Conservation (phyloP, 2,329 filamentous ascomycete genomes). For the Cadophora gregata region DNA sequence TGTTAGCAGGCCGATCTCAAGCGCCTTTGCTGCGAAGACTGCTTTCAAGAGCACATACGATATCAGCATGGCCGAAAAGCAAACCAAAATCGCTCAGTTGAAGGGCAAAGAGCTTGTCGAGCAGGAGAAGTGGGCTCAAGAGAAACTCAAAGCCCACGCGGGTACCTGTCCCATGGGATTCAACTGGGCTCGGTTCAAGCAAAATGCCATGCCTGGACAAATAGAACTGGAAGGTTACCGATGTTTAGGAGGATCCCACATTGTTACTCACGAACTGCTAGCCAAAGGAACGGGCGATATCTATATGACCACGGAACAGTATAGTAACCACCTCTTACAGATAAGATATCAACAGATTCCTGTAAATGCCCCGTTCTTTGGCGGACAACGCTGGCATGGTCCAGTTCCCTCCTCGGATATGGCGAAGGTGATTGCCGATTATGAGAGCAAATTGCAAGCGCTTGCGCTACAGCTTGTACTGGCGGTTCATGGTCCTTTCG, state of each 20-base stretch:
- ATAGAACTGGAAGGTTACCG: background rate
- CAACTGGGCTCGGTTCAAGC: background rate
- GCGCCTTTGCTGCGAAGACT: background rate
- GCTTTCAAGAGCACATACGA: background rate
- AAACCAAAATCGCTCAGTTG: background rate
- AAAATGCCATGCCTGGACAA: background rate
- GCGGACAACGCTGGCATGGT: background rate
- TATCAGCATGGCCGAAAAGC: conserved; percentile 2
- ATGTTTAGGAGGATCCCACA: background rate
- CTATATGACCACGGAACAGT: background rate
- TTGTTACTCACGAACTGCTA: background rate
- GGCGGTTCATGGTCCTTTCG: background rate
- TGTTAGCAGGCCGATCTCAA: background rate
- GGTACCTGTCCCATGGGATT: background rate
- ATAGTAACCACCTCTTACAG: background rate
- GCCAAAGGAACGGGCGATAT: background rate
- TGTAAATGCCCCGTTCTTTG: background rate
- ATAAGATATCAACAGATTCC: background rate
- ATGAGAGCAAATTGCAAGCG: background rate
- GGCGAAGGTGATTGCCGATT: background rate
- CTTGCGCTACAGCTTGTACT: background rate
- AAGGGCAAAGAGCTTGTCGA: background rate
- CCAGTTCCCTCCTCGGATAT: background rate
- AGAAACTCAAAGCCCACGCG: background rate
- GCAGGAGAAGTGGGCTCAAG: background rate